Evolutionary conservation across 73 alveolate species (phyloP).

Genomic region (Paramecium sexaurelia): DNA sequence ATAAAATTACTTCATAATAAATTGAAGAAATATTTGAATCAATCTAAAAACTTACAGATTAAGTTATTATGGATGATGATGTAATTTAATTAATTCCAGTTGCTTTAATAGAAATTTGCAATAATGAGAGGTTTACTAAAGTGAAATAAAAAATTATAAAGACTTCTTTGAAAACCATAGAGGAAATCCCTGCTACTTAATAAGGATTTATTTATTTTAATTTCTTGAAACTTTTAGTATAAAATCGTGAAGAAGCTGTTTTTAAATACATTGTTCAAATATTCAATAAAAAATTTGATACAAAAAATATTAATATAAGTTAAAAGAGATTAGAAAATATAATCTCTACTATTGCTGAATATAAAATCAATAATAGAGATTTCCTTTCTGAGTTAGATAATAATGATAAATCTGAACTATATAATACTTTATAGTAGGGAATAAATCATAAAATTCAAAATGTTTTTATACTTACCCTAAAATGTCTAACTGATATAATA

Average conservation of each 20-base stretch:
- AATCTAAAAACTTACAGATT: neutral
- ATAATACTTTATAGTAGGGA: neutral
- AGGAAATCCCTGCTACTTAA: neutral
- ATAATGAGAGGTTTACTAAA: neutral
- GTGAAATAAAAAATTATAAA: neutral
- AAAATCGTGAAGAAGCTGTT: neutral
- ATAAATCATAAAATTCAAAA: neutral
- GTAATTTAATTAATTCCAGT: neutral
- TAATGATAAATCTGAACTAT: neutral
- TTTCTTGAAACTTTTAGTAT: neutral
- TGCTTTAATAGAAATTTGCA: neutral
- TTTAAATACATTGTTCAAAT: neutral
- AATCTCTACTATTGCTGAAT: neutral
- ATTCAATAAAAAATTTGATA: constrained; percentile 3
- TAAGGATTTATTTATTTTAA: neutral
- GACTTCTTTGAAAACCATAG: neutral
- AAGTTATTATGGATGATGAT: neutral
- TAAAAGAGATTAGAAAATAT: neutral
- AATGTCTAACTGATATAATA: neutral
- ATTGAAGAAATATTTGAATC: neutral
- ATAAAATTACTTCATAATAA: neutral
- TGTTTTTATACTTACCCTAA: neutral
- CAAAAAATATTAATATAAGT: neutral
- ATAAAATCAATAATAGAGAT: neutral
- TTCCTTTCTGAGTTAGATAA: neutral